Conservation (phyloP, 805 yeast genomes). For the Schizosaccharomyces octosporus region DNA sequence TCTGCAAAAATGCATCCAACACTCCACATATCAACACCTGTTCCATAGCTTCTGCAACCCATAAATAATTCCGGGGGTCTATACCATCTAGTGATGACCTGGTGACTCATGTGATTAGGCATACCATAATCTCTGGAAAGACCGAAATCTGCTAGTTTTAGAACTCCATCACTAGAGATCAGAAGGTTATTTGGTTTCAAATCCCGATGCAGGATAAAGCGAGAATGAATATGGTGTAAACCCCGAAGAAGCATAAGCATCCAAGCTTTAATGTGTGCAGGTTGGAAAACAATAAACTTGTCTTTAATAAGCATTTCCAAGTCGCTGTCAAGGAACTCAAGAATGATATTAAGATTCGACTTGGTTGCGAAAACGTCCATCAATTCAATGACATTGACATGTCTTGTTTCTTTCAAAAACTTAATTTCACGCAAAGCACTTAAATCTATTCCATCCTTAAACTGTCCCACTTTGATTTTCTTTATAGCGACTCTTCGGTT, state of each 20-base stretch:
- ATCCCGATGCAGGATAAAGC: conserved; percentile 58
- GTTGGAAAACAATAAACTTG: conserved; percentile 44
- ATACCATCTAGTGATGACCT: conserved; percentile 95
- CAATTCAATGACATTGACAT: conserved; percentile 61
- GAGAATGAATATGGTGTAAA: conserved; percentile 82
- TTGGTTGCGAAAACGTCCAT: conserved; percentile 61
- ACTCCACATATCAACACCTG: conserved; percentile 84
- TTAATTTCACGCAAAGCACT: conserved; percentile 87
- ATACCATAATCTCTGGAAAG: conserved; percentile 45
- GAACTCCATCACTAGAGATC: conserved; percentile 62
- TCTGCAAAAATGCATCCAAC: conserved; percentile 91
- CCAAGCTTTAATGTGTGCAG: conserved; percentile 84
- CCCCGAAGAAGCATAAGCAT: conserved; percentile 84
- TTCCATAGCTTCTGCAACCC: conserved; percentile 73
- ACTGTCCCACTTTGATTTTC: conserved; percentile 80
- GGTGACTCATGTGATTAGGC: conserved; percentile 47
- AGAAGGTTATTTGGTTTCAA: conserved; percentile 30
- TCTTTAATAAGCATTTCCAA: conserved; percentile 75
- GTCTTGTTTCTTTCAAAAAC: conserved; percentile 57
- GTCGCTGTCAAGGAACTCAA: conserved; percentile 82
- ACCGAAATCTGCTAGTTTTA: conserved; percentile 94
- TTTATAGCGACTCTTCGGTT: conserved; percentile 61
- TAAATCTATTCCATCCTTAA: conserved; percentile 93
- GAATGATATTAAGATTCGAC: conserved; percentile 50
- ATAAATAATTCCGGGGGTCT: conserved; percentile 82